Evolutionary conservation across 495 filamentous ascomycete genomes (phyloP).

Genomic region (Pseudomonodictys pantanalensis): DNA sequence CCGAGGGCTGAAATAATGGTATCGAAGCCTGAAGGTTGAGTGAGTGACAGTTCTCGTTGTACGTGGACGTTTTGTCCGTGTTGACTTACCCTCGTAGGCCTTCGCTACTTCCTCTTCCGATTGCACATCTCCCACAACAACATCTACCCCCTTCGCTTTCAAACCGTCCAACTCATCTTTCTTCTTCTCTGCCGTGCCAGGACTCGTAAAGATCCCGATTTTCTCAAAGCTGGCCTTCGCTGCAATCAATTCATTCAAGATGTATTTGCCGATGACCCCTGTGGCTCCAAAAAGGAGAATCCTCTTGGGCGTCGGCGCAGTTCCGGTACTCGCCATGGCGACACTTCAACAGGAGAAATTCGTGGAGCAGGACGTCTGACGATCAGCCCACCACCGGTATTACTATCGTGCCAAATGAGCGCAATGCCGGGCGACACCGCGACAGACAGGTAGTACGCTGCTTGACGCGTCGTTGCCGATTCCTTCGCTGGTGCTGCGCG

Average conservation of each 20-base stretch:
- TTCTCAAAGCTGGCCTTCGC: slow-evolving; percentile 53
- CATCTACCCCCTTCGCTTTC: slow-evolving; percentile 50
- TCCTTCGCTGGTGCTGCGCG: neutral
- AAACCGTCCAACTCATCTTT: slow-evolving; percentile 42
- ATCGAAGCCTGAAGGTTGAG: slow-evolving; percentile 48
- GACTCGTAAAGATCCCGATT: slow-evolving; percentile 64
- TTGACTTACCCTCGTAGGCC: slow-evolving; percentile 50
- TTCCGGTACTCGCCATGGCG: neutral
- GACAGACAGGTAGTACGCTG: neutral
- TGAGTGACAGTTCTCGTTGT: neutral
- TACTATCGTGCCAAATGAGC: no score
- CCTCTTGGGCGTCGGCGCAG: slow-evolving; percentile 36
- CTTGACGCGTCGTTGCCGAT: neutral
- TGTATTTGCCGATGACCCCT: slow-evolving; percentile 64
- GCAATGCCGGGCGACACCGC: no score
- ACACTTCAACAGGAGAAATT: neutral
- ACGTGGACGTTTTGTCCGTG: neutral
- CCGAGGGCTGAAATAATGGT: slow-evolving; percentile 66
- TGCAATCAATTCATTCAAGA: slow-evolving; percentile 56
- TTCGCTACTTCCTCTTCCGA: slow-evolving; percentile 51
- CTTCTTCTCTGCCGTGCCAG: slow-evolving; percentile 49
- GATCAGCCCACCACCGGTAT: no score
- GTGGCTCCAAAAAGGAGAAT: slow-evolving; percentile 70
- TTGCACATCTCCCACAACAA: slow-evolving; percentile 60
- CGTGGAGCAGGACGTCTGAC: neutral